Evolutionary conservation across 2,329 filamentous ascomycete species (phyloP).

Genomic region (Cercospora sp.): DNA sequence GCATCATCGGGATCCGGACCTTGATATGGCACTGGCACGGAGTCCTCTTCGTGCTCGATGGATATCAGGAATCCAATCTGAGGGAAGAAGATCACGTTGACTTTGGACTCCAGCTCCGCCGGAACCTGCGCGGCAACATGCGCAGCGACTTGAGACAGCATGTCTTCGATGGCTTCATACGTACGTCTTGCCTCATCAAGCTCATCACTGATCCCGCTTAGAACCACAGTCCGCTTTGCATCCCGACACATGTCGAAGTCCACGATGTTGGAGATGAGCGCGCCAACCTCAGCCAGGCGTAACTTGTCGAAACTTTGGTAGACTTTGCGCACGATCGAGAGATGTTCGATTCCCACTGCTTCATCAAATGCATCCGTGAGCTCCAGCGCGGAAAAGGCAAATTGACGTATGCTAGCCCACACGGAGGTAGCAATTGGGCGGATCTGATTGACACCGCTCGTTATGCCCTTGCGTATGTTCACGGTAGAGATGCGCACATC

Average conservation of each 20-base stretch:
- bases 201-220: slow-evolving; percentile 67
- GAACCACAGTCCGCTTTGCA: slow-evolving; percentile 71
- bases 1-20: slow-evolving; percentile 56
- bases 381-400: slow-evolving; percentile 69
- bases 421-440: slow-evolving; percentile 56
- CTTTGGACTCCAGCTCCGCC: slow-evolving; percentile 51
- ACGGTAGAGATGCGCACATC: slow-evolving; percentile 71
- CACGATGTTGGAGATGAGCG: slow-evolving; percentile 69
- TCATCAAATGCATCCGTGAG: slow-evolving; percentile 65
- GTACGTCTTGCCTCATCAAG: slow-evolving; percentile 76
- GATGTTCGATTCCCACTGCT: slow-evolving; percentile 54
- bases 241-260: slow-evolving; percentile 77
- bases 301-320: slow-evolving; percentile 59
- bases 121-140: slow-evolving; percentile 66
- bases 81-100: slow-evolving; percentile 86
- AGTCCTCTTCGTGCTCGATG: slow-evolving; percentile 62
- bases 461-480: slow-evolving; percentile 77
- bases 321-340: slow-evolving; percentile 60
- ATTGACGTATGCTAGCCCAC: slow-evolving; percentile 73
- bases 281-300: slow-evolving; percentile 65
- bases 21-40: slow-evolving; percentile 59
- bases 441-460: slow-evolving; percentile 56
- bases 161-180: slow-evolving; percentile 74
- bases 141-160: slow-evolving; percentile 68
- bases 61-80: slow-evolving; percentile 88